Conservation (phyloP, 345 rosid species). For the Citrus reticulata region DNA sequence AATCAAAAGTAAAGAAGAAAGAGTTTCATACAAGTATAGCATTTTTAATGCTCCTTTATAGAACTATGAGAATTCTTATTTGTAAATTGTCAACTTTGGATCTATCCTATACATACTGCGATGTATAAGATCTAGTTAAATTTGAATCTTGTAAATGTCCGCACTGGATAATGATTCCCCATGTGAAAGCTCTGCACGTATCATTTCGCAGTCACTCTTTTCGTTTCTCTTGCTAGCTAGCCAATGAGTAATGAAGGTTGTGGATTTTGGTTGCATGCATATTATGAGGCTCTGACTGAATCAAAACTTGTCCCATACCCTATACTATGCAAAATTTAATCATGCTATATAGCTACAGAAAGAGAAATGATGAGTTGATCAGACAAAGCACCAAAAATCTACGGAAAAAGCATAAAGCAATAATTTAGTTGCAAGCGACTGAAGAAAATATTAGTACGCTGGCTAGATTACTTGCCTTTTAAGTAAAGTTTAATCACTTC, state of each 20-base stretch:
- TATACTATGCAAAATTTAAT: neutral
- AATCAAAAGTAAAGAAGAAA: too few species aligned
- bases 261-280: neutral
- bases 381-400: neutral
- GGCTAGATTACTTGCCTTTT: too few species aligned
- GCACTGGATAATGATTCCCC: too few species aligned
- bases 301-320: neutral
- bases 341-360: neutral
- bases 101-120: too few species aligned
- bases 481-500: neutral
- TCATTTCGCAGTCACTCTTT: too few species aligned
- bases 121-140: too few species aligned
- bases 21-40: fast-evolving
- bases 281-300: neutral
- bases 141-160: too few species aligned
- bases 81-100: too few species aligned
- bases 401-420: neutral
- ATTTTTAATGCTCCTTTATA: too few species aligned
- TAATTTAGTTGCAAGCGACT: neutral
- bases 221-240: neutral
- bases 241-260: neutral
- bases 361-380: neutral
- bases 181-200: too few species aligned
- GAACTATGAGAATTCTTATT: too few species aligned
- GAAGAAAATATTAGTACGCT: neutral